Evolutionary conservation across 371 early-diverging fungal genomes (phyloP).

Genomic region (Basidiobolus heterosporus): DNA sequence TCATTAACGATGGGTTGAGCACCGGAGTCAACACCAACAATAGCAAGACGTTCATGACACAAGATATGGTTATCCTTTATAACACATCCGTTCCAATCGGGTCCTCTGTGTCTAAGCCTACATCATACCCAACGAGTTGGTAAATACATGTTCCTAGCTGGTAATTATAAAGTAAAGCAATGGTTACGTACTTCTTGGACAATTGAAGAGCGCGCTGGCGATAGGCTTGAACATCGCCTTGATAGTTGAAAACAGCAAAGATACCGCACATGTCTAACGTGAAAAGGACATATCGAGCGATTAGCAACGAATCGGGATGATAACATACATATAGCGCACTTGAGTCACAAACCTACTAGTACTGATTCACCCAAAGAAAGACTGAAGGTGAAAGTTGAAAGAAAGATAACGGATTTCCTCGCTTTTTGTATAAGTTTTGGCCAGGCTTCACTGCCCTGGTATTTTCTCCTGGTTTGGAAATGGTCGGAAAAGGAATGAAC

Average conservation of each 20-base stretch:
- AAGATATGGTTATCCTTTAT: constrained; percentile 65
- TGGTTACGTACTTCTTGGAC: constrained; percentile 82
- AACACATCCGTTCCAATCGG: constrained; percentile 87
- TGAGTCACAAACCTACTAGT: too few species aligned
- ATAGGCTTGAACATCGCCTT: constrained; percentile 52
- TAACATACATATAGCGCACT: too few species aligned
- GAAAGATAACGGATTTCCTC: too few species aligned
- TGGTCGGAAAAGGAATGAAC: too few species aligned
- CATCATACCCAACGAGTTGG: not conserved
- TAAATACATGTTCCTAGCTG: not conserved
- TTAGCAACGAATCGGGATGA: too few species aligned
- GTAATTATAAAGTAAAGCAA: not conserved
- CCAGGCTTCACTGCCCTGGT: too few species aligned
- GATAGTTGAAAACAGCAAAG: constrained; percentile 78
- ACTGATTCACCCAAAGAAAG: too few species aligned
- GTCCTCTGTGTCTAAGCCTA: constrained; percentile 82
- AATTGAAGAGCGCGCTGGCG: constrained; percentile 69
- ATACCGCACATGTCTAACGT: constrained; percentile 76
- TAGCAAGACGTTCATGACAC: constrained; percentile 91
- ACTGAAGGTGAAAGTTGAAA: too few species aligned
- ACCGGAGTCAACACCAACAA: constrained; percentile 87
- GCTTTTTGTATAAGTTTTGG: too few species aligned
- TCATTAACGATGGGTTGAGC: constrained; percentile 87
- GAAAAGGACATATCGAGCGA: too few species aligned
- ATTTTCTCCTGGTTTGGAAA: too few species aligned